Evolutionary conservation across 192 early-diverging fungal genomes (phyloP).

Genomic region (Kappamyces sp.): DNA sequence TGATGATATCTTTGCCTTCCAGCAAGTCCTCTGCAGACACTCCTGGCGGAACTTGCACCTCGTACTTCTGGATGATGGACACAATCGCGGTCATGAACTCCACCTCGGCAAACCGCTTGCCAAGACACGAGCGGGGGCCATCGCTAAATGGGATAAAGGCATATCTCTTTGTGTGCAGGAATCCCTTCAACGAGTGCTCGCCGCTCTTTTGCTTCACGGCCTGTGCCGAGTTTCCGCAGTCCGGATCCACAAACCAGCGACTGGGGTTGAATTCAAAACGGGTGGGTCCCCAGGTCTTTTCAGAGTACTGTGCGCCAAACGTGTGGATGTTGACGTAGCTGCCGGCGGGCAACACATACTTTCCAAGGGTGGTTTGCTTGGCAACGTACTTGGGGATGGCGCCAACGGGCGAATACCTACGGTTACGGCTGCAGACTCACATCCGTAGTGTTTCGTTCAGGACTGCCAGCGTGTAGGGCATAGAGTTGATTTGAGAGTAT

Average conservation of each 20-base stretch:
- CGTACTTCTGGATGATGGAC: not conserved
- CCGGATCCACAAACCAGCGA: slow-evolving; percentile 12
- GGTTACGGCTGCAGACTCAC: not conserved
- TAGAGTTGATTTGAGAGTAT: slow-evolving; percentile 15
- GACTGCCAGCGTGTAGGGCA: slow-evolving; percentile 25
- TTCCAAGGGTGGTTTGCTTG: slow-evolving; percentile 9
- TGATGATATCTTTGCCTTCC: not conserved
- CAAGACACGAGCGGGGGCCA: slow-evolving; percentile 30
- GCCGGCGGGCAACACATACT: slow-evolving; percentile 5
- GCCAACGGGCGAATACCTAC: slow-evolving; percentile 20
- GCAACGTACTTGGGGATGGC: slow-evolving; percentile 25
- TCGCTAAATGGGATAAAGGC: slow-evolving; percentile 29
- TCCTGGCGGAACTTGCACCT: not conserved
- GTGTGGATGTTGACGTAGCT: not conserved
- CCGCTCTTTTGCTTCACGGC: not conserved
- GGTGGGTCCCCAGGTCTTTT: slow-evolving; percentile 17
- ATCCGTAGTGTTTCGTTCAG: slow-evolving; percentile 38
- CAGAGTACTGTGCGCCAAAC: not conserved
- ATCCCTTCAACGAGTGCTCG: not conserved
- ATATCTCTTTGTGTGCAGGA: not conserved
- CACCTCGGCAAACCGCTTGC: slow-evolving; percentile 35
- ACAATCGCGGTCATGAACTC: slow-evolving; percentile 11
- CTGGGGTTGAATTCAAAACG: slow-evolving; percentile 10
- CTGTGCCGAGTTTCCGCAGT: not conserved
- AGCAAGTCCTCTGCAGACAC: not conserved